A percentile compares a stretch with the other conserved stretches of the same genome.
Conservation (phyloP, 257 asterid species). For the Solanum peruvianum region DNA sequence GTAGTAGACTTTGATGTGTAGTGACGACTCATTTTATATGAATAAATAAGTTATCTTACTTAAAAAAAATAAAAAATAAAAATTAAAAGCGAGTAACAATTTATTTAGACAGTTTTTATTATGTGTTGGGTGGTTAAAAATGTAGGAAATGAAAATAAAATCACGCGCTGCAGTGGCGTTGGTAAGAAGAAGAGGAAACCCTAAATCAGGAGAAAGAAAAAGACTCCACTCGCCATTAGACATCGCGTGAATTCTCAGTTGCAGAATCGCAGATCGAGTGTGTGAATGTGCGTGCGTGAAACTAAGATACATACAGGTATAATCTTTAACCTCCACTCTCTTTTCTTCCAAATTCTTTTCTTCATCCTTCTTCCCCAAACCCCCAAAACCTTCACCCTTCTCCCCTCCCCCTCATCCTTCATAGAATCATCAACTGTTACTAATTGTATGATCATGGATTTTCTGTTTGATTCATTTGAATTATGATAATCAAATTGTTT, state of each 20-base stretch:
- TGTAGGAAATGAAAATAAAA: not conserved
- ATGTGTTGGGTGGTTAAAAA: not conserved
- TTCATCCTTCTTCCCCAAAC: not conserved
- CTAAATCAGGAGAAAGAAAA: not conserved
- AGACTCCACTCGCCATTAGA: not conserved
- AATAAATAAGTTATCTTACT: not conserved
- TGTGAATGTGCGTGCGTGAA: not conserved
- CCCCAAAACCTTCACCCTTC: not conserved
- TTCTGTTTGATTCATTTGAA: not conserved
- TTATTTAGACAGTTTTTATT: not conserved
- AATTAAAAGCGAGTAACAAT: no score
- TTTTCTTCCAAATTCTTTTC: not conserved
- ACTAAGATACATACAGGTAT: not conserved
- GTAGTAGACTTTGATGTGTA: not conserved
- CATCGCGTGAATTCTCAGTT: slow-evolving; percentile 1
- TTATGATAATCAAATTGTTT: not conserved
- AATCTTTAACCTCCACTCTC: not conserved
- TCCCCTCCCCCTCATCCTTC: no score
- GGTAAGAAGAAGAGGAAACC: not conserved
- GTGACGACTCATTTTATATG: not conserved
- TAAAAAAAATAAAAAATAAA: no score
- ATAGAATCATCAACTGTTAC: not conserved
- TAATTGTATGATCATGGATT: not conserved
- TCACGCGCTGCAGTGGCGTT: slow-evolving; percentile 2
- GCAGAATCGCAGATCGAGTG: slow-evolving; percentile 1